Evolutionary conservation across 2,329 filamentous ascomycete species (phyloP).

Genomic region (Cryphonectria radicalis): DNA sequence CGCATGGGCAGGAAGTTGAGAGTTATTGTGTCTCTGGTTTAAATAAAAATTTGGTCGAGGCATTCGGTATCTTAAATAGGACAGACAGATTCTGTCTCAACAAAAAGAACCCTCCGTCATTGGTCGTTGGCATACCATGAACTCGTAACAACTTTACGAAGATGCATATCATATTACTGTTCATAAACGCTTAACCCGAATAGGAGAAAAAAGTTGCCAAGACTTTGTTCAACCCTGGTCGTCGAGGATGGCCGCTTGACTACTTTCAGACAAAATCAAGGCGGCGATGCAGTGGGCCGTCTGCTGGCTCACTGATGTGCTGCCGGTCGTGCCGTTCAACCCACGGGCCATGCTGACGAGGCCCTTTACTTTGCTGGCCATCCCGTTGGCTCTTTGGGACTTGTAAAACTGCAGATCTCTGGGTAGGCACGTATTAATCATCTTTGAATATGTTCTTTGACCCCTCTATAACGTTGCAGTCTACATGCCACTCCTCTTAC

Average conservation of each 20-base stretch:
- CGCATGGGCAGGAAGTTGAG: background rate
- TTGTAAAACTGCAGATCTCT: no score
- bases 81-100: background rate
- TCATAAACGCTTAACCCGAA: background rate
- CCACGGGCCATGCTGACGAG: background rate
- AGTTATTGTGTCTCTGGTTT: background rate
- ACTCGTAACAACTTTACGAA: background rate
- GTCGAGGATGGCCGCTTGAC: background rate
- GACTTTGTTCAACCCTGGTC: background rate
- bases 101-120: background rate
- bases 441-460: background rate
- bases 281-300: background rate
- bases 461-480: background rate
- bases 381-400: no score
- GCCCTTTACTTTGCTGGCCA: background rate
- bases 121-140: background rate
- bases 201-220: background rate
- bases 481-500: background rate
- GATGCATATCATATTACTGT: background rate
- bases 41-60: background rate
- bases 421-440: no score
- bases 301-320: background rate
- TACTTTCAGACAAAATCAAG: background rate
- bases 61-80: background rate
- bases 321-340: background rate